These are phyloP conservation scores for Cryptosporidium ryanae DNA, from an alignment of 169 alveolate genomes.

Conservation along the genomic window DNA sequence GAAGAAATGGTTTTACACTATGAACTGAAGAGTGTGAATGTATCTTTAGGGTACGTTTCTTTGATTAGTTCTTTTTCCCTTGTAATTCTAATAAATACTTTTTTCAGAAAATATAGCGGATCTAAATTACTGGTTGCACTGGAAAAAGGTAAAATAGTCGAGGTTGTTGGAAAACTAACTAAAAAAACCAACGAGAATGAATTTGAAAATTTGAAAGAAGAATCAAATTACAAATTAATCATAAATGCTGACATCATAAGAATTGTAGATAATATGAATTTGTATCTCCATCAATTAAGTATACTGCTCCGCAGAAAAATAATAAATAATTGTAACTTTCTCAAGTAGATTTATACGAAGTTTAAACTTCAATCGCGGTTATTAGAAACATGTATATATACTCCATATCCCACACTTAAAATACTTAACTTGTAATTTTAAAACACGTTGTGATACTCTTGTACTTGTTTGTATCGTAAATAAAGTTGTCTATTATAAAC, in stretches of 20 bases:
- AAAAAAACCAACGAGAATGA: background rate
- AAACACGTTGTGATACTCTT: background rate
- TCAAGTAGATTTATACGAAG: too few relatives aligned
- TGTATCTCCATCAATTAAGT: slow-evolving; percentile 47
- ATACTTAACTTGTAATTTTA: background rate
- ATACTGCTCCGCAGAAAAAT: slow-evolving; percentile 58
- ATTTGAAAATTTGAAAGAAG: background rate
- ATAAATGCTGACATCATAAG: slow-evolving; percentile 8
- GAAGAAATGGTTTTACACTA: slow-evolving; percentile 13
- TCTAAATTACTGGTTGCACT: background rate
- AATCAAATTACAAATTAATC: background rate
- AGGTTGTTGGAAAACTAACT: slow-evolving; percentile 33
- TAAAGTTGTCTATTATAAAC: slow-evolving; percentile 48
- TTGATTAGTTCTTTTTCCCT: background rate
- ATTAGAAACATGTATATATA: too few relatives aligned
- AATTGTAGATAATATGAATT: slow-evolving; percentile 11
- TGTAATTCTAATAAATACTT: background rate
- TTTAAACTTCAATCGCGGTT: too few relatives aligned
- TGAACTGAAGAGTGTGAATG: slow-evolving; percentile 32
- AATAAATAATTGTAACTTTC: background rate
- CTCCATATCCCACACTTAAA: too few relatives aligned
- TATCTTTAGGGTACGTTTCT: slow-evolving; percentile 29
- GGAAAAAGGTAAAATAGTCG: slow-evolving; percentile 43
- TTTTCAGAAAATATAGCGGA: background rate
- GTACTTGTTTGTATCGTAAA: slow-evolving; percentile 22